Conservation (phyloP, 352 stramenopile genomes). For the Phytophthora pisi region DNA sequence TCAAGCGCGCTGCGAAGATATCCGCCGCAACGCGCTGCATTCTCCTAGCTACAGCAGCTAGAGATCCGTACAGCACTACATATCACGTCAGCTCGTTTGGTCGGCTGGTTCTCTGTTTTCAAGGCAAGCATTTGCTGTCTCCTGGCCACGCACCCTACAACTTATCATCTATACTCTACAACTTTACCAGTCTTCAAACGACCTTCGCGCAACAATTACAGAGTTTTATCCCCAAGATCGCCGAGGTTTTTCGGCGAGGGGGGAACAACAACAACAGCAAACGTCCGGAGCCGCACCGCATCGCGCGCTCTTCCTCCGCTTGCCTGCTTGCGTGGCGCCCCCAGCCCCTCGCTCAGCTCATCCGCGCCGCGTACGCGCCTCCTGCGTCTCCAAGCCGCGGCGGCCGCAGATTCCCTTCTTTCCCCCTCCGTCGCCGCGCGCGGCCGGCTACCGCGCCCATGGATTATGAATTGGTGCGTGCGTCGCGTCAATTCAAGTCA, state of each 20-base stretch:
- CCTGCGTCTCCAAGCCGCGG: background rate
- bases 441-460: conserved; percentile 18
- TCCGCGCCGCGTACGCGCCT: background rate
- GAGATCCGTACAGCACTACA: too few species aligned
- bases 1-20: too few species aligned
- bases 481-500: conserved; percentile 7
- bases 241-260: conserved; percentile 20
- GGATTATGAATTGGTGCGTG: conserved; percentile 57
- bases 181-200: background rate
- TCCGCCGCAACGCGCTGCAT: too few species aligned
- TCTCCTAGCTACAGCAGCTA: too few species aligned
- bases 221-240: background rate
- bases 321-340: background rate
- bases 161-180: background rate
- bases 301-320: background rate
- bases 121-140: background rate
- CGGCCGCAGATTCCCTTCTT: background rate
- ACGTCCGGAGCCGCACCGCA: background rate
- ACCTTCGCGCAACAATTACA: background rate
- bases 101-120: background rate
- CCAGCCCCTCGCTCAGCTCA: background rate
- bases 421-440: too few species aligned
- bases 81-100: too few species aligned
- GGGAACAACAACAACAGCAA: conserved; percentile 27
- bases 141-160: background rate